Base-by-base conservation (phyloP, 257 asterid species). In the Verbascum thapsus region DNA sequence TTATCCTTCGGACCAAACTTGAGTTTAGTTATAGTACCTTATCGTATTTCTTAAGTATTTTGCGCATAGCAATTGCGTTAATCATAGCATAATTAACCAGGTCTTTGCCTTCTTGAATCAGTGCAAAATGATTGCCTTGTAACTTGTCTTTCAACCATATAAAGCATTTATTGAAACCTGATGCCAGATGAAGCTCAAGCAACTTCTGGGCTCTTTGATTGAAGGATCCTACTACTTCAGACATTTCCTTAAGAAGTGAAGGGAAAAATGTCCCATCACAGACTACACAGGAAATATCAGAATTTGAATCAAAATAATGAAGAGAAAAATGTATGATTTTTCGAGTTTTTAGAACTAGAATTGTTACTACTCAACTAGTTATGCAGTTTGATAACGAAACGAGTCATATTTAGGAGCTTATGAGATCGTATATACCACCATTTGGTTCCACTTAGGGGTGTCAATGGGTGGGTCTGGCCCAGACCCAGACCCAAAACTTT, bases 181-280 rank as follows among this genome's bases (percentile, higher is more conserved):
- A 83, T 10, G 91, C 76, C 0, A 92, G 82, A 76, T 92, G 97
- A 1, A 79, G 69, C 44, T 84, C 87, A 7, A 92, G 94, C 83
- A 92, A 68, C 69, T 55, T 78, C 65, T 80, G 89, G 2, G 96
- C 97, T 39, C 79, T 74, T 51, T 77, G 67, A 20, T 92, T 92
- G 86, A 92, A 92, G 73, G 78, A 83, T 22, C 94, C 91, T 0
- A 92, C 97, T 3, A 92, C 97, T 22, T 72, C 94, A 6, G 96
- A 89, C 99, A 92, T 89, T 73, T 88, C 97, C 74, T 83, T 70
- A 1, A 80, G 76, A 53, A 92, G 99, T 5, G 91, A 76, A 3
- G 99, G 96, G 68, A 89, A 92, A 70, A 92, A 92, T 7, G 95
- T 88, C 53, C 96, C 98, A 71, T 92, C 97, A 60, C 98, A 92